Evolutionary conservation across 352 stramenopile genomes (phyloP), one percentile per base, ranked within the genome.

Genomic region (Globisporangium solare): DNA sequence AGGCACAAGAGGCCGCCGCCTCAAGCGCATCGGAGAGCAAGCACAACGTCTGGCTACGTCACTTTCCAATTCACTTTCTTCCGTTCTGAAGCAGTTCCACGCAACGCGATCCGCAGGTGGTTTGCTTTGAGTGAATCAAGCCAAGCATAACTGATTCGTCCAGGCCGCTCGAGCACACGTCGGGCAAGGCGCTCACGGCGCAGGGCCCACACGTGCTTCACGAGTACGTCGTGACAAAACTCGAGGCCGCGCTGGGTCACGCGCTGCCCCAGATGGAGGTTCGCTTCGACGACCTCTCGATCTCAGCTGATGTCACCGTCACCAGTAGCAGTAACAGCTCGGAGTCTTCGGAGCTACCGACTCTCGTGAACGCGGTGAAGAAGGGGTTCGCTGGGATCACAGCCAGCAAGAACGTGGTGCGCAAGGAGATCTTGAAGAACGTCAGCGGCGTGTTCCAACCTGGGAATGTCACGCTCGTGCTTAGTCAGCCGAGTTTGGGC

Each of bases 401-500:
- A 67, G 53, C 55, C 5, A 59, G 58, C 32, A 61, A 68, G 21
- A 37, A 57, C 31, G 45, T 40, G 1, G 56, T 62, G 49, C 45
- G 37, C 10, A 35, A 31, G 20, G 40, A 64, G 45, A 64, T 64
- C 46, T 45, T 64, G 22, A 59, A 50, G 35, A 58, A 59, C 32
- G 51, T 64, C 39, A 59, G 40, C n/a, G 56, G 60, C 39, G 74
- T 50, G 14, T 84, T 86, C 59, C 62, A 70, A n/a, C 73, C 76
- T 0, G 72, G 76, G 12, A 80, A 67, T 0, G 53, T 83, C 41
- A 87, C 76, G 41, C 68, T 87, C 20, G 64, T 87, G 20, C 64
- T 85, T 11, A 74, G 74, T 10, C 72, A 85, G 63, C 68, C 63
- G 1, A 63, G 65, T 13, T 82, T 27, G n/a, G n/a, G n/a, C n/a